These are phyloP conservation scores for Puccinia sorghi DNA, from an alignment of 1,284 basidiomycete genomes.

Conservation along the genomic window DNA sequence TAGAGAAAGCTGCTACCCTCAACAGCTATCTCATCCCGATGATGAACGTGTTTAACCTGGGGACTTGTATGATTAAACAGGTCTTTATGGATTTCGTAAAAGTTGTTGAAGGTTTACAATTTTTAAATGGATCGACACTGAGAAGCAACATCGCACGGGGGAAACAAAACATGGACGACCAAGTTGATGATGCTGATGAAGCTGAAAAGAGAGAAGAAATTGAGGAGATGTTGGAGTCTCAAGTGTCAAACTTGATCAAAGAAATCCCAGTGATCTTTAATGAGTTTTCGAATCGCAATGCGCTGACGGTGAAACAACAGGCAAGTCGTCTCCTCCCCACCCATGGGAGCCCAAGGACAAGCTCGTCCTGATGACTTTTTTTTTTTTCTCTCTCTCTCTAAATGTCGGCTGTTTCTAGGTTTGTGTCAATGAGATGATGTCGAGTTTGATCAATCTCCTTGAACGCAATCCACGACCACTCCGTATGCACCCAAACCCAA, in stretches of 20 bases:
- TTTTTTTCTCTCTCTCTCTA: too few relatives aligned
- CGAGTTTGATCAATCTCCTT: constrained; percentile 30
- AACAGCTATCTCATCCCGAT: not conserved
- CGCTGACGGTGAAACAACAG: constrained; percentile 43
- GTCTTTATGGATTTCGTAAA: constrained; percentile 42
- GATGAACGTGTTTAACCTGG: not conserved
- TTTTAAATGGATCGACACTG: constrained; percentile 8
- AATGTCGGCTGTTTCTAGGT: not conserved
- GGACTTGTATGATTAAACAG: not conserved
- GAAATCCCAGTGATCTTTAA: constrained; percentile 39
- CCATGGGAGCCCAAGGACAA: too few relatives aligned
- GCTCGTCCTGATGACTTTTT: not conserved
- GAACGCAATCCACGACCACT: not conserved
- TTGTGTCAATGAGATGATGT: constrained; percentile 51
- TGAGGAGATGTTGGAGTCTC: constrained; percentile 13
- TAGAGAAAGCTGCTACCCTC: constrained; percentile 14
- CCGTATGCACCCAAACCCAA: not conserved
- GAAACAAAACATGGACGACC: constrained; percentile 4
- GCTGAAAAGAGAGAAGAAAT: constrained; percentile 14
- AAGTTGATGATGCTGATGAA: not conserved
- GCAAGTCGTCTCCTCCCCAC: not conserved
- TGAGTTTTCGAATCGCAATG: constrained; percentile 18
- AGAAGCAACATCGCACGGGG: not conserved
- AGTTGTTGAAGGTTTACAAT: constrained; percentile 39
- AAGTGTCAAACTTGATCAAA: constrained; percentile 40